Evolutionary conservation across 208 protist species (phyloP).

Genomic region (Leishmania braziliensis): DNA sequence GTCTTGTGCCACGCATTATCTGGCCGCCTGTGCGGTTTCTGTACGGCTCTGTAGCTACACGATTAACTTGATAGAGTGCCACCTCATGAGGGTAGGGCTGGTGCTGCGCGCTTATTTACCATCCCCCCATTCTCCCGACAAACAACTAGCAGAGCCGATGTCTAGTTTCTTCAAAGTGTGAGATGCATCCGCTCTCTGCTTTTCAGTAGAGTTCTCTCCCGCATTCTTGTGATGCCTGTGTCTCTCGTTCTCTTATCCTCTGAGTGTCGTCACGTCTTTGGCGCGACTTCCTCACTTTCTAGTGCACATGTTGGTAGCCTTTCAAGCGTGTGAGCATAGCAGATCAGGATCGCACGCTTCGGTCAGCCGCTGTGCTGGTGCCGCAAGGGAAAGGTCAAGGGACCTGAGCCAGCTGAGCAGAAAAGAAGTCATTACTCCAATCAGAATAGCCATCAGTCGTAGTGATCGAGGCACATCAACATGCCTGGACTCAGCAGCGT

Average conservation of each 20-base stretch:
- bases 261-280: background rate
- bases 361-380: background rate
- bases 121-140: background rate
- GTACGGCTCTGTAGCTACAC: background rate
- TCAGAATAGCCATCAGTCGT: background rate
- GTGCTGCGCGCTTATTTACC: background rate
- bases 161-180: no score
- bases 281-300: no score
- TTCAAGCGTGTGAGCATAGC: background rate
- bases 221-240: background rate
- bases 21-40: background rate
- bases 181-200: background rate
- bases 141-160: background rate
- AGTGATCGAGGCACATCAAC: background rate
- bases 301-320: no score
- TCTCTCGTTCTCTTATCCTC: background rate
- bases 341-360: no score
- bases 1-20: background rate
- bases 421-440: background rate
- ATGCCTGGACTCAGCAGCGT: constrained; percentile 15
- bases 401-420: background rate
- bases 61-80: background rate
- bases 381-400: background rate
- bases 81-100: background rate
- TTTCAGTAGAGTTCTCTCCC: background rate